Conservation (phyloP, 2,329 filamentous ascomycete genomes). For the Beauveria sp. region DNA sequence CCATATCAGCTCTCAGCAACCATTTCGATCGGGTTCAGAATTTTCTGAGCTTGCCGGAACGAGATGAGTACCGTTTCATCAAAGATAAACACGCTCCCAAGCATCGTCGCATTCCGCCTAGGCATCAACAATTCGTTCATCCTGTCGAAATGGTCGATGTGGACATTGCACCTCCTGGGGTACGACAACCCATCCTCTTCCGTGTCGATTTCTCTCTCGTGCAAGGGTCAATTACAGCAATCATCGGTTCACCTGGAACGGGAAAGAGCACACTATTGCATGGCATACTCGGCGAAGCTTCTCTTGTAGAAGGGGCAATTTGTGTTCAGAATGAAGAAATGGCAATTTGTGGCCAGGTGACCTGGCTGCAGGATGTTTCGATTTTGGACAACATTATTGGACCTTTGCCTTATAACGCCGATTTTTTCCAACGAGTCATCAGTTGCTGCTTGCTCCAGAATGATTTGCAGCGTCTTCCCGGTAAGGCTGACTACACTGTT, state of each 20-base stretch:
- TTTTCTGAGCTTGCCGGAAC: neutral
- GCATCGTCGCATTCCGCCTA: neutral
- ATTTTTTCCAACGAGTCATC: conserved; percentile 1
- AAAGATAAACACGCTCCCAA: neutral
- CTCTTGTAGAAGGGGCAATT: neutral
- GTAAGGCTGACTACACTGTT: neutral
- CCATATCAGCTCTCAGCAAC: neutral
- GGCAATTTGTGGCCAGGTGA: conserved; percentile 1
- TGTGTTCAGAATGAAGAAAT: conserved; percentile 2
- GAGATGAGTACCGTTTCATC: conserved; percentile 6
- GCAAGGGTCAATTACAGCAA: neutral
- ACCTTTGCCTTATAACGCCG: conserved; percentile 1
- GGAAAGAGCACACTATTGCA: conserved; percentile 5
- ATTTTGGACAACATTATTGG: conserved; percentile 7
- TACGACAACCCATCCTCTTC: conserved; percentile 4
- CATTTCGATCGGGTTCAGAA: neutral
- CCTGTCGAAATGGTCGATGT: conserved; percentile 2
- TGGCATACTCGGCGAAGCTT: conserved; percentile 5
- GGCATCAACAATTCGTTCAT: neutral
- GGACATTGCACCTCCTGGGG: neutral
- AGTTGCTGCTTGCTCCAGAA: neutral
- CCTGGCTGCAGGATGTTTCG: conserved; percentile 2
- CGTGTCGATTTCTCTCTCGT: conserved; percentile 1
- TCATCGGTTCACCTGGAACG: neutral
- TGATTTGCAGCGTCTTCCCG: neutral